Evolutionary conservation across 768 basidiomycete species (phyloP).

Genomic region (Pleurotus eryngii): DNA sequence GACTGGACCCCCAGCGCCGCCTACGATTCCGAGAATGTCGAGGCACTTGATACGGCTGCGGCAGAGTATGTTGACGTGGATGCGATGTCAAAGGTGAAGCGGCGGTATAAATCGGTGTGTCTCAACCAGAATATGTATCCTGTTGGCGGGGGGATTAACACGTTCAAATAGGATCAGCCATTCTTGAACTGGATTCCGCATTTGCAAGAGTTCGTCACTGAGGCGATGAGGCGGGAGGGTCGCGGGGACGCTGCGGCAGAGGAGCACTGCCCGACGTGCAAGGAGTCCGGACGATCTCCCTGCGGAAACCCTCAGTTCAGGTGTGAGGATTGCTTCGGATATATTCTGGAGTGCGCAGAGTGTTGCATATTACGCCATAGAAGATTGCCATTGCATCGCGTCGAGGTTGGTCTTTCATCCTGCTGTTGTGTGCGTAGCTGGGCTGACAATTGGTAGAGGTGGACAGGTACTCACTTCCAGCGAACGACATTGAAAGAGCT

Average conservation of each 20-base stretch:
- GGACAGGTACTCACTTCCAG: conserved; percentile 8
- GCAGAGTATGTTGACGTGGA: too few species aligned
- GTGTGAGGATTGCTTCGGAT: conserved; percentile 9
- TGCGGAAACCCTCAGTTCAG: background rate
- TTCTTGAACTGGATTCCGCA: too few species aligned
- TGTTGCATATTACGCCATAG: conserved; percentile 8
- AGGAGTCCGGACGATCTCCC: too few species aligned
- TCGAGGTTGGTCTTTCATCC: conserved; percentile 4
- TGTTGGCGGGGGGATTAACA: too few species aligned
- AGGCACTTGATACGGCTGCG: too few species aligned
- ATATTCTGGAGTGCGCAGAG: conserved; percentile 1
- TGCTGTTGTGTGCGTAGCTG: background rate
- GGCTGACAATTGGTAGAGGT: background rate
- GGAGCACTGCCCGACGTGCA: conserved; percentile 1
- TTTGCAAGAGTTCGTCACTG: background rate
- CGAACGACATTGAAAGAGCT: background rate
- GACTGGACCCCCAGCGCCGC: too few species aligned
- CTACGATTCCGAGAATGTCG: too few species aligned
- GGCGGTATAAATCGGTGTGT: too few species aligned
- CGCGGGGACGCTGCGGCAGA: background rate
- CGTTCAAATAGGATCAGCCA: too few species aligned
- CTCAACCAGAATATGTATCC: too few species aligned
- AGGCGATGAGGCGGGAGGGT: conserved; percentile 3
- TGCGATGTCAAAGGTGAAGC: too few species aligned
- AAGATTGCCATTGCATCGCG: conserved; percentile 4